Percentiles rank a stretch among this genome's conserved stretches.
Conservation (phyloP, 192 early-diverging fungal genomes). For the Coemansia asiatica region DNA sequence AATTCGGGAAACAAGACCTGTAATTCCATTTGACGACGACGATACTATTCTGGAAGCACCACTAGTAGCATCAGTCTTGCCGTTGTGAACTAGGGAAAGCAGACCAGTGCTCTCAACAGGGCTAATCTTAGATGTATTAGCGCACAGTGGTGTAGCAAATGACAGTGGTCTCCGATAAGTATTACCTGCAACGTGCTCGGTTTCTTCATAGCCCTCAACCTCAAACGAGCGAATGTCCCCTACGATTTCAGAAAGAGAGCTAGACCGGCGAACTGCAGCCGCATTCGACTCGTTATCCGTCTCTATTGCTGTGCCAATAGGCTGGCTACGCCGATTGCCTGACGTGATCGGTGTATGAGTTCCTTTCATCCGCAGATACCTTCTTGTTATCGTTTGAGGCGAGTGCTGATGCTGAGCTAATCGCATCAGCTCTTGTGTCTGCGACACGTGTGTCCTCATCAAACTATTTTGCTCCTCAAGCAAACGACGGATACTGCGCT, state of each 20-base stretch:
- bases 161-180: constrained; percentile 16
- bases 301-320: background rate
- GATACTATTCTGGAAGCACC: background rate
- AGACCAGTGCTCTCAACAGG: background rate
- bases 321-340: background rate
- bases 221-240: constrained; percentile 49
- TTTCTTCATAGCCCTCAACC: constrained; percentile 53
- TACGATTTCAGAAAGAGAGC: constrained; percentile 51
- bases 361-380: constrained; percentile 47
- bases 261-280: constrained; percentile 28
- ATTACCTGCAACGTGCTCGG: constrained; percentile 22
- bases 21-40: constrained; percentile 20
- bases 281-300: background rate
- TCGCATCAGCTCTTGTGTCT: constrained; percentile 49
- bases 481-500: constrained; percentile 43
- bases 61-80: too few species aligned
- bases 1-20: constrained; percentile 39
- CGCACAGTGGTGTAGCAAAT: constrained; percentile 17
- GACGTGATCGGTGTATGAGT: constrained; percentile 30
- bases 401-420: constrained; percentile 34
- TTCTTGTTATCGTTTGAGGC: constrained; percentile 45
- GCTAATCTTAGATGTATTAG: background rate
- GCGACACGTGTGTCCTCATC: constrained; percentile 45
- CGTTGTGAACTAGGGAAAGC: too few species aligned
- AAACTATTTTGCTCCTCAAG: constrained; percentile 48